Base-by-base conservation (phyloP, 2,329 filamentous ascomycete species). In the Periconia digitata region DNA sequence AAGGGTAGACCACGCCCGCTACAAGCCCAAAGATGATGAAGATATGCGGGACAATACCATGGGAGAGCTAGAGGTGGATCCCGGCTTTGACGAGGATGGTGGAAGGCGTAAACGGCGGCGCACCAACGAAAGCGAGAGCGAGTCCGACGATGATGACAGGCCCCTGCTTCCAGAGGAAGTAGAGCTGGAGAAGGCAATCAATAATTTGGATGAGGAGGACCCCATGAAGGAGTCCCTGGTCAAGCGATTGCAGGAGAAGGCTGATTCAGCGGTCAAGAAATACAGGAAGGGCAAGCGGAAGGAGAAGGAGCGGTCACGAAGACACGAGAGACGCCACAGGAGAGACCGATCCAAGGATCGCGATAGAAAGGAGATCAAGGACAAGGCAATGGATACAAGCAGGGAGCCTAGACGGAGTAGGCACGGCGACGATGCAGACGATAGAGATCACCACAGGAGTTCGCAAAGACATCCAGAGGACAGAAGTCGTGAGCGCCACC, bases 181-280 rank as follows among this genome's bases (percentile, higher is more conserved):
- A 46, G 92, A 97, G 67, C 73, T 97, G 42, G 83, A 84, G 43
- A 80, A 84, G 38, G 70, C 97, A 47, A 84, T 95, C 44, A 76
- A 82, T 45, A 85, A 92, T 15, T 87, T 95, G 55, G 94, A 97
- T 56, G 92, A 96, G 20, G 92, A 97, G 52, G 94, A 99, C 69
- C 94, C 94, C 0, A 99, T 99, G 94, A 96, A 96, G 73, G 85
- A 84, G 32, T 96, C 89, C 62, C 69, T 97, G 55, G 85, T 96
- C 43, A 83, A 92, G 55, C 88, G 95, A 73, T 96, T 97, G 80
- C 91, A 89, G 72, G 90, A 90, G 67, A 90, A 96, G 68, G 82
- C 96, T 12, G 84, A 87, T 46, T 81, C 82, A 49, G 92, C 90
- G 3, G 72, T 88, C 58, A 77, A 78, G 54, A 80, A 73, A 58